Evolutionary conservation across 2,329 filamentous ascomycete species (phyloP).

Genomic region (Annulohypoxylon truncatum): DNA sequence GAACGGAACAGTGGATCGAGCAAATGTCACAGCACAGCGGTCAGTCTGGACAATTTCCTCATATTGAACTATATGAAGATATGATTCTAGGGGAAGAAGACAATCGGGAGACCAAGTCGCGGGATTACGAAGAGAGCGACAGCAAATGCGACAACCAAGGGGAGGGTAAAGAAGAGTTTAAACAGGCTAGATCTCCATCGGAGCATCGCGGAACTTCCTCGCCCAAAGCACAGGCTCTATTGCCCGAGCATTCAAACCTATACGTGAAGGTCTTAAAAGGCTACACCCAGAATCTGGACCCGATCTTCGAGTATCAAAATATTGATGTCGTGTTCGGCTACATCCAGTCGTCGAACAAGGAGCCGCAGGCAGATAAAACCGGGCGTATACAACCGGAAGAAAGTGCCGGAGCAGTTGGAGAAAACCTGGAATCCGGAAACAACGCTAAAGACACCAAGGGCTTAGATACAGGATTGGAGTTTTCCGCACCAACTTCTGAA

Average conservation of each 20-base stretch:
- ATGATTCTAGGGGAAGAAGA: neutral
- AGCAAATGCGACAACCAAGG: neutral
- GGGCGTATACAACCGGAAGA: too few species aligned
- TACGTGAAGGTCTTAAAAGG: neutral
- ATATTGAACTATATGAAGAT: neutral
- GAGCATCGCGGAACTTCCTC: neutral
- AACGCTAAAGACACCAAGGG: neutral
- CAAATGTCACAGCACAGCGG: neutral
- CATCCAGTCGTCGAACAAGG: neutral
- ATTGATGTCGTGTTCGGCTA: neutral
- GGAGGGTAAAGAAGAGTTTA: too few species aligned
- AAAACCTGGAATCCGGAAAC: neutral
- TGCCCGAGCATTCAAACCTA: neutral
- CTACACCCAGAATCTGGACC: neutral
- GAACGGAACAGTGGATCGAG: neutral
- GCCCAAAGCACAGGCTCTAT: neutral
- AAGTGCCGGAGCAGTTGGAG: too few species aligned
- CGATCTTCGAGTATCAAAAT: neutral
- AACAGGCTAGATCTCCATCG: constrained; percentile 7
- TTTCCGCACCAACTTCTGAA: neutral
- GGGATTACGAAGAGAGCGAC: neutral
- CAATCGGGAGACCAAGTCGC: neutral
- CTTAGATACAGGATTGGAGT: neutral
- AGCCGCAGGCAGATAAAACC: neutral
- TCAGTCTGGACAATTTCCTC: neutral